These are phyloP conservation scores for Orbilia quercus DNA, from an alignment of 2,329 filamentous ascomycete species.

Conservation along the genomic window DNA sequence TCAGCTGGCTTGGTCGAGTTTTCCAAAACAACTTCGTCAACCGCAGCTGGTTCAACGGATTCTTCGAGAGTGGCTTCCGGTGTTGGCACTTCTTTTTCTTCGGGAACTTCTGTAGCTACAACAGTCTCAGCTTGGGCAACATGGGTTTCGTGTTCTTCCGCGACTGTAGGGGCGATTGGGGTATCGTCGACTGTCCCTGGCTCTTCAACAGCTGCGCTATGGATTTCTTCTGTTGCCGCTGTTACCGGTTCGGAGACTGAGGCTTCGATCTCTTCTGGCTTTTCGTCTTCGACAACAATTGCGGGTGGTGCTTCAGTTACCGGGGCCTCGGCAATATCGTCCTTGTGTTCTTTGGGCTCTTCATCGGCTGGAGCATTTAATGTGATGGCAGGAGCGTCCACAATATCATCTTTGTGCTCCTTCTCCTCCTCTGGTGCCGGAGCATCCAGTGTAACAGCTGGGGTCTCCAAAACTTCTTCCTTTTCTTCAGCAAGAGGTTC, in stretches of 20 bases:
- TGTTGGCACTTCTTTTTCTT: constrained; percentile 26
- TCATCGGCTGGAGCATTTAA: neutral
- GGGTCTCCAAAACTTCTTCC: neutral
- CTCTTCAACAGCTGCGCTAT: constrained; percentile 1
- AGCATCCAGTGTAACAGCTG: constrained; percentile 1
- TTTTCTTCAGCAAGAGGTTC: constrained; percentile 17
- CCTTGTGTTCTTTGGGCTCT: constrained; percentile 23
- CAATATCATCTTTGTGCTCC: constrained; percentile 16
- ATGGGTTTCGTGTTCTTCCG: constrained; percentile 20
- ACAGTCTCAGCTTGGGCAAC: neutral
- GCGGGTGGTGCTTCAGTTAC: constrained; percentile 9
- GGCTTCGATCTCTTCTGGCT: constrained; percentile 10
- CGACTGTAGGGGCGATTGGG: neutral
- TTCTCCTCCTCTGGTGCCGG: constrained; percentile 5
- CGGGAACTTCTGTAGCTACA: neutral
- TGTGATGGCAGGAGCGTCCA: neutral
- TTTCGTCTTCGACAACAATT: constrained; percentile 27
- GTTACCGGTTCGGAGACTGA: constrained; percentile 5
- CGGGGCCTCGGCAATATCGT: constrained; percentile 14
- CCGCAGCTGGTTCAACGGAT: constrained; percentile 14
- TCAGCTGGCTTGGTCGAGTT: constrained; percentile 15
- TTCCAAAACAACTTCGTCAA: constrained; percentile 36
- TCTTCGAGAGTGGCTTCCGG: constrained; percentile 21
- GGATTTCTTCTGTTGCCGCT: constrained; percentile 6
- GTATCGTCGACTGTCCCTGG: constrained; percentile 7